Base-by-base conservation (phyloP, 2,329 filamentous ascomycete species). In the Arthrobotrys pseudoclavata region DNA sequence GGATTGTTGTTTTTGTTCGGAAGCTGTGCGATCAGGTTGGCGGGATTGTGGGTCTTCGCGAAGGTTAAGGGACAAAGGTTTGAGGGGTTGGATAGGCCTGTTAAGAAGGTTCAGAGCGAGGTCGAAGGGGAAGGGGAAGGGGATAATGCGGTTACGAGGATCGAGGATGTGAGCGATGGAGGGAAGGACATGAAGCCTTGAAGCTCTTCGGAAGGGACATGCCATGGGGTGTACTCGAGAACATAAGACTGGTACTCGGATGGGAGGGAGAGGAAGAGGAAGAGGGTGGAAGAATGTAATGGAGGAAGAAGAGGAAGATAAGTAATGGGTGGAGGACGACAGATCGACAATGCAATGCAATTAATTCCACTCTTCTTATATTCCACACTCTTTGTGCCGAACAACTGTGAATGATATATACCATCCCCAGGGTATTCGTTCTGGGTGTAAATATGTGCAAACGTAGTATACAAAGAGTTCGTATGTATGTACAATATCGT, bases 31-130 rank as follows among this genome's bases (percentile, higher is more conserved):
- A 3, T 72, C 5, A 67, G 68, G 47, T 48, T 71, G 48, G 18
- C 34, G 20, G 53, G 15, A 0, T 13, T 62, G 60, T 72, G 67
- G 67, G 47, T 42, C n/a, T 29, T 57, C 9, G 5, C 57, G 0
- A 72, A 40, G 62, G 74, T 68, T 20, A 67, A 50, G 18, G 67
- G 68, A 10, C 22, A 15, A n/a, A 67, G 67, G 47, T 78, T 78
- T 57, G 55, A 62, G 7, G 74, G 67, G 22, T 61, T 77, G 52
- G 74, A 77, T 62, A 61, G 52, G 45, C 67, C 61, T 18, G 7
- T 15, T 26, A 60, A 20, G 31, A 69, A 74, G 42, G 31, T 53
- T 61, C 5, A 22, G 22, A 6, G 42, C n/a, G 42, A 45, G 42
- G 42, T 18, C 3, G 42, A 18, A 3, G 67, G 2, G n/a, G 40